Percentiles rank a stretch among this genome's conserved stretches.
Evolutionary conservation across 2,329 filamentous ascomycete species (phyloP).

Genomic region (Fusarium caatingaense): DNA sequence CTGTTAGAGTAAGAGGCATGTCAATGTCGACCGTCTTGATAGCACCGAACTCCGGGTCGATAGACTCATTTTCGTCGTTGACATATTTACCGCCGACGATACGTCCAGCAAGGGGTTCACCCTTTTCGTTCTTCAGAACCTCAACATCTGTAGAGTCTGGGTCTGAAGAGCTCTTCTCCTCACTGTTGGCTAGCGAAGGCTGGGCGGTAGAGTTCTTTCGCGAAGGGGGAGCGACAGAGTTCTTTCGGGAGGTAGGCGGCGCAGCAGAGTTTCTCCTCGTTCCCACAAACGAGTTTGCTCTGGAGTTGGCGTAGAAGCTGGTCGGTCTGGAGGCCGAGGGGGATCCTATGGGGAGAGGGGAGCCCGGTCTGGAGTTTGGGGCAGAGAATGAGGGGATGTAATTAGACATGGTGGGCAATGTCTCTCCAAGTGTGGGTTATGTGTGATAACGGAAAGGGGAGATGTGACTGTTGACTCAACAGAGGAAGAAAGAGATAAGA

Average conservation of each 20-base stretch:
- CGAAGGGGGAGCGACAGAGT: slow-evolving; percentile 22
- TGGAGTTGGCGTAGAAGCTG: slow-evolving; percentile 37
- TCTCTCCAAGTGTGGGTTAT: neutral
- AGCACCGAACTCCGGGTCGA: slow-evolving; percentile 33
- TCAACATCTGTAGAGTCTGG: slow-evolving; percentile 34
- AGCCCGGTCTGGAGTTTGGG: slow-evolving; percentile 37
- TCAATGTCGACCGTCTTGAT: slow-evolving; percentile 39
- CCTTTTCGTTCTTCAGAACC: slow-evolving; percentile 30
- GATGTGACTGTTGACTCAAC: slow-evolving; percentile 3
- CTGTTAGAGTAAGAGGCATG: slow-evolving; percentile 37
- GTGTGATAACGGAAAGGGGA: slow-evolving; percentile 2
- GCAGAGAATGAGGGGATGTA: slow-evolving; percentile 41
- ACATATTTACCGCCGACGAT: slow-evolving; percentile 39
- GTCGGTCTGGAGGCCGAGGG: slow-evolving; percentile 37
- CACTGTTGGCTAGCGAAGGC: slow-evolving; percentile 14
- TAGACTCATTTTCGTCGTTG: slow-evolving; percentile 25
- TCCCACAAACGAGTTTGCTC: slow-evolving; percentile 36
- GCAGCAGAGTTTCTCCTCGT: slow-evolving; percentile 19
- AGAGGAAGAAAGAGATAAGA: slow-evolving; percentile 13
- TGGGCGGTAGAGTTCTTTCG: slow-evolving; percentile 18
- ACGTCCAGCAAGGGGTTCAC: slow-evolving; percentile 25
- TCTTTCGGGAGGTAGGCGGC: slow-evolving; percentile 16
- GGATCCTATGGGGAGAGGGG: slow-evolving; percentile 32
- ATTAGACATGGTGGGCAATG: slow-evolving; percentile 30
- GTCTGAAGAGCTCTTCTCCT: slow-evolving; percentile 23